Evolutionary conservation across 257 asterid species (phyloP).

Genomic region (Catharanthus roseus): DNA sequence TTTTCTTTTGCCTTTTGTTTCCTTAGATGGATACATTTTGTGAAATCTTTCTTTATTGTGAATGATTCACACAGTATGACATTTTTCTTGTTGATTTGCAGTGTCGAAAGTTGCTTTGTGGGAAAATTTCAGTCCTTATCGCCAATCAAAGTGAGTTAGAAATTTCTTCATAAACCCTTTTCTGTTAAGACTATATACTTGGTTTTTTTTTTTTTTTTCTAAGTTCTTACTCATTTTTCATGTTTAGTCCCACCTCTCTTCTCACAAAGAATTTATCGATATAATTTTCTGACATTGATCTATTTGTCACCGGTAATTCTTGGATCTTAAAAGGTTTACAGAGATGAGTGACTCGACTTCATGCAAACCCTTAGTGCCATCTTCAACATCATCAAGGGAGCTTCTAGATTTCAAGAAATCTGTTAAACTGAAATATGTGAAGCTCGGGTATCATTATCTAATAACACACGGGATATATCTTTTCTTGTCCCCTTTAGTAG

Average conservation of each 20-base stretch:
- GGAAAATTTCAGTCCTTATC: not conserved
- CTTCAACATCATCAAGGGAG: slow-evolving; percentile 41
- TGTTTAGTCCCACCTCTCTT: too few relatives aligned
- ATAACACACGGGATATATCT: slow-evolving; percentile 80
- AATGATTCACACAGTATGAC: not conserved
- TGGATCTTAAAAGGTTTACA: not conserved
- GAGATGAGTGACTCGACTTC: slow-evolving; percentile 47
- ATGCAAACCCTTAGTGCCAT: slow-evolving; percentile 34
- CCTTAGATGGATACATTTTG: not conserved
- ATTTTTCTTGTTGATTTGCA: slow-evolving; percentile 22
- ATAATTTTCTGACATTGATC: not conserved
- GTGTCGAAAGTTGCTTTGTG: slow-evolving; percentile 13
- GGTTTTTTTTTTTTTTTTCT: too few relatives aligned
- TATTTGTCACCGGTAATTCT: not conserved
- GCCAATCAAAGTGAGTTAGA: not conserved
- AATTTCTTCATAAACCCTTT: slow-evolving; percentile 6
- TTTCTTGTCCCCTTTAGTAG: slow-evolving; percentile 51
- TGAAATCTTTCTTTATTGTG: not conserved
- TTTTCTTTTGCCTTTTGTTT: not conserved
- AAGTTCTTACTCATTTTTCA: too few relatives aligned
- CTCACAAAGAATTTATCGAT: slow-evolving; percentile 9
- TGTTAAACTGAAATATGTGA: slow-evolving; percentile 73
- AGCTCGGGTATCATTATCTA: slow-evolving; percentile 77
- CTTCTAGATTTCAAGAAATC: slow-evolving; percentile 84
- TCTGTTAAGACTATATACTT: slow-evolving; percentile 2